Conservation (phyloP, 2,329 filamentous ascomycete genomes). For the Fusarium sp. region DNA sequence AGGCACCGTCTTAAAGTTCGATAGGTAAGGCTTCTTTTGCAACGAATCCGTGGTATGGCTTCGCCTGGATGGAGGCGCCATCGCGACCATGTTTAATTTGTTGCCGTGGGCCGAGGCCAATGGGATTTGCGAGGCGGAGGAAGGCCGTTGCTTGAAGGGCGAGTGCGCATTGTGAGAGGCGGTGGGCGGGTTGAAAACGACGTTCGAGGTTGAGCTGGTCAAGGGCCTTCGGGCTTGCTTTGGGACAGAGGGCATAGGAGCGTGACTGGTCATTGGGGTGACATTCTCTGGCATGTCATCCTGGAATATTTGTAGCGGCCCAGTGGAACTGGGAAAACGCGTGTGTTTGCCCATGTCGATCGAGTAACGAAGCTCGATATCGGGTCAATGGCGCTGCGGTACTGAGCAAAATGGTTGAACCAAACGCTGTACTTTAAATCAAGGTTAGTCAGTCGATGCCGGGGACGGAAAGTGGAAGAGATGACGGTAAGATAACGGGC, state of each 20-base stretch:
- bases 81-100: conserved; percentile 73
- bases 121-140: conserved; percentile 69
- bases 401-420: conserved; percentile 8
- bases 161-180: conserved; percentile 67
- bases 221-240: conserved; percentile 61
- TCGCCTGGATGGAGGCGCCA: conserved; percentile 70
- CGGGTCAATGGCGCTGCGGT: conserved; percentile 23
- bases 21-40: conserved; percentile 71
- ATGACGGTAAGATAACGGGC: conserved; percentile 35
- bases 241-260: conserved; percentile 63
- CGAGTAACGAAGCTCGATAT: conserved; percentile 38
- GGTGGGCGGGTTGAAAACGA: conserved; percentile 72
- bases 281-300: conserved; percentile 60
- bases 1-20: conserved; percentile 66
- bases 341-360: conserved; percentile 65
- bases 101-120: conserved; percentile 64
- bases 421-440: conserved; percentile 25
- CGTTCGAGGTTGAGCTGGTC: conserved; percentile 65
- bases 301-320: conserved; percentile 63
- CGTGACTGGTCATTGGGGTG: conserved; percentile 63
- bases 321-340: conserved; percentile 56
- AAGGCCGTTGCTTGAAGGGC: conserved; percentile 72
- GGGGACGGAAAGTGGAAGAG: conserved; percentile 33
- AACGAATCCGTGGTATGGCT: conserved; percentile 72
- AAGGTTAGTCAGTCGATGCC: conserved; percentile 32